Evolutionary conservation across 768 basidiomycete genomes (phyloP).

Genomic region (Dentipellis fragilis): DNA sequence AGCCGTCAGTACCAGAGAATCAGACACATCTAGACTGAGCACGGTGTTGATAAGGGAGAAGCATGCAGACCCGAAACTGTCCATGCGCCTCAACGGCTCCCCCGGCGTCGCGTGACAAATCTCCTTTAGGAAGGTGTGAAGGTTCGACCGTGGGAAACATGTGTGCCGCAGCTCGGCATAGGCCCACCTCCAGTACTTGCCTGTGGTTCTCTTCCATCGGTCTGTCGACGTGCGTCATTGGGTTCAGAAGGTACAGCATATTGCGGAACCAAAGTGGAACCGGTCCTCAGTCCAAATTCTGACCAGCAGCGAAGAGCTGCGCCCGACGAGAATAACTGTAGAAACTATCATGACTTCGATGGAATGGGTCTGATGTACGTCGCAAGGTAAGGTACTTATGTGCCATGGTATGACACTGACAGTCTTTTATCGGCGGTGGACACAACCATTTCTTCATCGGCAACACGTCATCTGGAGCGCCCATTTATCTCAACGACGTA

Average conservation of each 20-base stretch:
- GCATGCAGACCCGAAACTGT: background rate
- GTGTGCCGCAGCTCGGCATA: background rate
- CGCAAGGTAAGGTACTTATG: background rate
- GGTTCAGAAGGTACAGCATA: background rate
- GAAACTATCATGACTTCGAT: background rate
- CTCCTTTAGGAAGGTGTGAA: background rate
- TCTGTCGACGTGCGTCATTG: background rate
- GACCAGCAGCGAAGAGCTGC: background rate
- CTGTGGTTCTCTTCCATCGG: background rate
- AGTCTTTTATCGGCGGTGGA: background rate
- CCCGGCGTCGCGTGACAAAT: background rate
- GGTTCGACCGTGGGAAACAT: background rate
- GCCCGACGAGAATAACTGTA: background rate
- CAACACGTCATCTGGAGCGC: background rate
- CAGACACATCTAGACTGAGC: background rate
- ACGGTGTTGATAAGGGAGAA: background rate
- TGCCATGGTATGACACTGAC: background rate
- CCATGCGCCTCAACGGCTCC: background rate
- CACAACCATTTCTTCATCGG: background rate
- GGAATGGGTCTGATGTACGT: background rate
- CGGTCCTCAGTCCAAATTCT: background rate
- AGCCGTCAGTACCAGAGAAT: background rate
- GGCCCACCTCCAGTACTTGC: background rate
- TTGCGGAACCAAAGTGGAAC: background rate
- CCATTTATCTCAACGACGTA: too few relatives aligned